Base-by-base conservation (phyloP, 495 filamentous ascomycete species). In the Chaetomium tenue region DNA sequence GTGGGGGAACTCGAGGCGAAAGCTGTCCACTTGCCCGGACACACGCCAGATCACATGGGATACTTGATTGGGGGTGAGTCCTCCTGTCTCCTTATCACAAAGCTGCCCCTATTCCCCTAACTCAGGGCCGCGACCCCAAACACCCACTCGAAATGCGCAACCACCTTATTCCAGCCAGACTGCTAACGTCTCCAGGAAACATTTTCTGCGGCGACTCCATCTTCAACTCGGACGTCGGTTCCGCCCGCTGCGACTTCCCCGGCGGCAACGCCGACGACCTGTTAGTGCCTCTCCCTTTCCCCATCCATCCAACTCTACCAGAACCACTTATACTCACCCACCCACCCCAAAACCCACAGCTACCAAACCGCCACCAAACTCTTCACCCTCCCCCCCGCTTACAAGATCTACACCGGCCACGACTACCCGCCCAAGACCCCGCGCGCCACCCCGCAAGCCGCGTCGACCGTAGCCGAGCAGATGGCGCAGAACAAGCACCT, bases 161-260 rank as follows among this genome's bases (percentile, higher is more conserved):
- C 11, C 44, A 47, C 8, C 44, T 18, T 7, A 5, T 22, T 22
- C 44, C 44, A 47, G 1, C 3, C 44, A 18, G 2, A 18, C 15
- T 44, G 16, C n/a, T 47, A 22, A 47, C 44, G n/a, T 22, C 44
- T 52, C 74, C n/a, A 68, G 66, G 42, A 26, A 86, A 87, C 64
- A 74, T 87, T n/a, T 87, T 88, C 72, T 79, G 77, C 53, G 86
- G 86, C 22, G 86, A 87, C 72, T 84, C 84, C 9, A 70, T 88
- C 60, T 87, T 87, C 75, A 77, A 87, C 66, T 70, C 75, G 8
- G 85, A 87, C 63, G 74, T 88, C 23, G 85, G 85, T 26, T 80
- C 82, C 3, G 85, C 85, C 4, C 78, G 85, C 26, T 84, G 82
- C 65, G 85, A 87, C 66, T 87, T 88, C 65, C 85, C 84, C 6